Percentiles rank a stretch among this genome's conserved stretches.
Conservation (phyloP, 2,329 filamentous ascomycete species). For the Epichloe aotearoae region DNA sequence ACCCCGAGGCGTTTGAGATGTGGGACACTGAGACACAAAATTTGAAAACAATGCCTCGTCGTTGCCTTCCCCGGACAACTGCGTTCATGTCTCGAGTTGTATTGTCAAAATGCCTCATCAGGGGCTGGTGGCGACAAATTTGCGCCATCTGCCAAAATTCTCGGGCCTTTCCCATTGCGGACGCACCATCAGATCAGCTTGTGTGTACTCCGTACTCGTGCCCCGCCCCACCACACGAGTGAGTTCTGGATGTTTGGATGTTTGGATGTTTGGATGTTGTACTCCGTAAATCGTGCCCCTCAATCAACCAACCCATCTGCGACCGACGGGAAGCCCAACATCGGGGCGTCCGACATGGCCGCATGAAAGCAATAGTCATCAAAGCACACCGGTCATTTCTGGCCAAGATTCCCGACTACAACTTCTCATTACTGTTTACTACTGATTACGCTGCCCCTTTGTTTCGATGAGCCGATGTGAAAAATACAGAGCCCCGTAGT, state of each 20-base stretch:
- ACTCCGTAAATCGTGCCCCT: background rate
- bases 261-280: too few relatives aligned
- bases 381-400: too few relatives aligned
- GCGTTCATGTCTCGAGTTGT: too few relatives aligned
- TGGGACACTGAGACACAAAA: background rate
- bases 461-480: too few relatives aligned
- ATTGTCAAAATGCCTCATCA: background rate
- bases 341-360: slow-evolving; percentile 21
- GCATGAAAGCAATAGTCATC: too few relatives aligned
- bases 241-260: too few relatives aligned
- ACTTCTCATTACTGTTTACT: too few relatives aligned
- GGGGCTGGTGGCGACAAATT: background rate
- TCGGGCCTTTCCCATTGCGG: background rate
- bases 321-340: background rate
- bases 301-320: background rate
- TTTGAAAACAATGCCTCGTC: background rate
- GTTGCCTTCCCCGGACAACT: background rate
- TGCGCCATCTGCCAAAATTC: background rate
- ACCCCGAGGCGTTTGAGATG: background rate
- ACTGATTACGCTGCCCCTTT: too few relatives aligned
- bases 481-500: too few relatives aligned
- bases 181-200: background rate
- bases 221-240: too few relatives aligned
- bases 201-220: too few relatives aligned
- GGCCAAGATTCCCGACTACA: too few relatives aligned